Conservation (phyloP, 2,329 filamentous ascomycete genomes). For the Cordyceps fumosorosea region DNA sequence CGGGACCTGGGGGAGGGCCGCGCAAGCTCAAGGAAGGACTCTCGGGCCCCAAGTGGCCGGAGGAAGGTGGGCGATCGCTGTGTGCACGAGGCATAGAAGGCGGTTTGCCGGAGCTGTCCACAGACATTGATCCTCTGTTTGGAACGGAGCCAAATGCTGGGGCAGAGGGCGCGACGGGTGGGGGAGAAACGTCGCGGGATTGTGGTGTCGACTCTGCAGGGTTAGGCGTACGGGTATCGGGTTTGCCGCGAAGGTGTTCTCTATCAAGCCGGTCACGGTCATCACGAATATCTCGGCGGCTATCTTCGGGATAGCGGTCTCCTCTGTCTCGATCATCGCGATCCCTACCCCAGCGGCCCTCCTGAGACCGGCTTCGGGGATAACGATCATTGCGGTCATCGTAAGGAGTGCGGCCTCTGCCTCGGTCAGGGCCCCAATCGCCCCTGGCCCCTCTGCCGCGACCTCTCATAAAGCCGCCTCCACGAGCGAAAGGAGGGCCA, state of each 20-base stretch:
- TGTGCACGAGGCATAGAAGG: slow-evolving; percentile 35
- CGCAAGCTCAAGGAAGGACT: slow-evolving; percentile 34
- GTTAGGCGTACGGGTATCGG: slow-evolving; percentile 41
- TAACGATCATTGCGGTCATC: slow-evolving; percentile 58
- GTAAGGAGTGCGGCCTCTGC: slow-evolving; percentile 50
- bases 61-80: slow-evolving; percentile 13
- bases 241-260: slow-evolving; percentile 42
- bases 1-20: background rate
- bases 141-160: slow-evolving; percentile 52
- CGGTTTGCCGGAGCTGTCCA: slow-evolving; percentile 35
- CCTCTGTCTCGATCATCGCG: slow-evolving; percentile 47
- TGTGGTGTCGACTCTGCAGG: slow-evolving; percentile 41
- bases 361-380: slow-evolving; percentile 58
- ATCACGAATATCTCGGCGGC: slow-evolving; percentile 39
- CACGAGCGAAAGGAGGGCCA: slow-evolving; percentile 43
- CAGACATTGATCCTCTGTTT: slow-evolving; percentile 34
- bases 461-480: slow-evolving; percentile 49
- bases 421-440: slow-evolving; percentile 38
- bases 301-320: slow-evolving; percentile 37
- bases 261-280: slow-evolving; percentile 41
- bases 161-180: slow-evolving; percentile 50
- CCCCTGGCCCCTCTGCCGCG: slow-evolving; percentile 42
- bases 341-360: slow-evolving; percentile 52
- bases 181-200: slow-evolving; percentile 48
- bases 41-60: slow-evolving; percentile 29